Evolutionary conservation across 768 basidiomycete genomes (phyloP), one percentile per base, ranked within the genome.

Genomic region (Pleurotus pulmonarius): DNA sequence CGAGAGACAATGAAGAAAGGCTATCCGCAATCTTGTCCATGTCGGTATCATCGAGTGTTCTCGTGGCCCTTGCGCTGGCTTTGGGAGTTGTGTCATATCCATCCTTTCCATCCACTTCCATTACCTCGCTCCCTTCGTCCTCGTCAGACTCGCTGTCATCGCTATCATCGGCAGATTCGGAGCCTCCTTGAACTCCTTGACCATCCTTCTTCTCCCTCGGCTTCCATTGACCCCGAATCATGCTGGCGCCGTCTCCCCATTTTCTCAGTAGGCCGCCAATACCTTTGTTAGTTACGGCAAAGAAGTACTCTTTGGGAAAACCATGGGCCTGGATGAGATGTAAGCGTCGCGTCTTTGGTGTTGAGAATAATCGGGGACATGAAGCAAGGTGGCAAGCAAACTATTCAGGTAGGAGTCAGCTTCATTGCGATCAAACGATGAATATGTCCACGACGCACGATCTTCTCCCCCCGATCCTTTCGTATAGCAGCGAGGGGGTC

Each of bases 221-320:
- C 49, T 83, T 89, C 91, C 91, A 94, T 56, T 81, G 74, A 9
- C 81, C 81, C 39, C 92, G 78, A 53, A 93, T 75, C 73, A 94
- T 76, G 61, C 88, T 92, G 4, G 83, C 92, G 5, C 91, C 92
- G 57, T 90, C 88, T 8, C 92, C 92, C 89, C 90, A 93, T 64
- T 75, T 82, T 67, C 83, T 82, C 55, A 93, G 68, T 15, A 94
- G 72, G 3, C 87, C 90, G 11, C 91, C 92, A 11, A 94, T 83
- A 18, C 94, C 94, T 66, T 90, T 93, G 71, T 94, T 94, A 13
- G 91, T 94, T 16, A 96, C 87, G 16, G 89, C 83, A 67, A 95
- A 96, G 71, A 92, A 95, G 69, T 88, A 96, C 64, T 94, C 83
- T 65, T 91, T 91, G 4, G 93, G 92, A 65, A 88, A 96, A 49